Evolutionary conservation across 306 rosid species (phyloP), one percentile per base, ranked within the genome.

Genomic region (Glycine soja): DNA sequence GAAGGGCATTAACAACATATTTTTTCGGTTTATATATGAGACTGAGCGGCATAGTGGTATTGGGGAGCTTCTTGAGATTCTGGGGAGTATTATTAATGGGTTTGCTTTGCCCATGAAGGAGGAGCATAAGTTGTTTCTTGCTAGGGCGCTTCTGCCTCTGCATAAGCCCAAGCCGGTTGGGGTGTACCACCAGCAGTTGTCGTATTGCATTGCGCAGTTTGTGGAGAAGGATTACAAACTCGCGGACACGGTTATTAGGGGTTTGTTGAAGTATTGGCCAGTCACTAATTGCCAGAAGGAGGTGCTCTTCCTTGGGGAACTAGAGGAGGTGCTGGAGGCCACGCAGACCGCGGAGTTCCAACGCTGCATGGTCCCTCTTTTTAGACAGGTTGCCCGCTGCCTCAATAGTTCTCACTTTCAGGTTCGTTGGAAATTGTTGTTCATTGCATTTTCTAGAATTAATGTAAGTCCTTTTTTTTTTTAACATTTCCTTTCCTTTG

Each of bases 101-200:
- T 95, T 95, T 80, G 99, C 99, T 0, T 78, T 95, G 70, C 99
- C 99, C 2, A 95, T 95, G 99, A 95, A 95, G 82, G 99, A 95
- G 90, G 99, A 95, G 83, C 99, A 95, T 53, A 95, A 95, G 83
- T 65, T 95, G 86, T 95, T 95, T 80, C 94, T 95, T 65, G 97
- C 91, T 62, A 90, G 97, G 77, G 99, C 99, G 18, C 90, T 95
- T 72, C 75, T 95, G 83, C 99, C 99, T 5, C 85, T 95, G 84
- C 99, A 95, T 88, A 95, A 95, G 89, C 97, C 99, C 12, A 95
- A 93, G 83, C 82, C 99, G 0, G 70, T 91, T 36, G 38, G 87
- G 6, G 40, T 89, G 30, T 95, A 93, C 81, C 99, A 95, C 76
- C 99, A 93, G 87, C 99, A 95, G 84, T 84, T 95, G 79, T 89